These are phyloP conservation scores for Clonostachys sp. DNA, from an alignment of 2,329 filamentous ascomycete genomes.

Conservation along the genomic window DNA sequence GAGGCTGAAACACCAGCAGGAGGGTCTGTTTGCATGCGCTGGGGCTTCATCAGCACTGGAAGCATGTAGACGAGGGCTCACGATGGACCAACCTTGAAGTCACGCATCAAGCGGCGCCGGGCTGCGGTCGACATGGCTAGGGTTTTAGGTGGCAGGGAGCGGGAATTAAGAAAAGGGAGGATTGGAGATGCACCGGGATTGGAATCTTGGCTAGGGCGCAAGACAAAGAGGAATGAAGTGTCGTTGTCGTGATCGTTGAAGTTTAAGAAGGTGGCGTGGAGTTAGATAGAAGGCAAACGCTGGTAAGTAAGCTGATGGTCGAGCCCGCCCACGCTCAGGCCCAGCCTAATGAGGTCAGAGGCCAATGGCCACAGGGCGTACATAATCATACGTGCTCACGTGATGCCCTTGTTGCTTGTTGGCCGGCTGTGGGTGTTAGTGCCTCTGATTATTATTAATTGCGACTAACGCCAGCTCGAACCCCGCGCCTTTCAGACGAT, in stretches of 20 bases:
- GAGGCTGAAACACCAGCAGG: constrained; percentile 95
- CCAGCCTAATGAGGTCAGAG: too few species aligned
- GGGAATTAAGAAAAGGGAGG: constrained; percentile 3
- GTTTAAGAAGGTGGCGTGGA: background rate
- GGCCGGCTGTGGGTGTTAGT: too few species aligned
- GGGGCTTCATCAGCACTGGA: constrained; percentile 8
- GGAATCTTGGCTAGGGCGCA: background rate
- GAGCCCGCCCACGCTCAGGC: too few species aligned
- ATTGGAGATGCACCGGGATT: background rate
- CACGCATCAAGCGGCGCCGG: constrained; percentile 93
- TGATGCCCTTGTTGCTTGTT: too few species aligned
- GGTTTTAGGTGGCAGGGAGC: constrained; percentile 1
- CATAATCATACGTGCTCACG: too few species aligned
- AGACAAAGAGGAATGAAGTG: background rate
- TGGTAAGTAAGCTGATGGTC: too few species aligned
- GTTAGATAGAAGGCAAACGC: background rate
- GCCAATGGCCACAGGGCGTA: too few species aligned
- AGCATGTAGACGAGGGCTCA: background rate
- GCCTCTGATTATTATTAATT: too few species aligned
- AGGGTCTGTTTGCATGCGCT: constrained; percentile 99
- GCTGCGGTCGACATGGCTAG: constrained; percentile 77
- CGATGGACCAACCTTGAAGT: constrained; percentile 78
- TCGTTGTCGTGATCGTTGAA: background rate
- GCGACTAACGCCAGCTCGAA: too few species aligned
- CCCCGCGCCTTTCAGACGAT: too few species aligned